Conservation (phyloP, 805 yeast genomes). For the Saturnispora halmiae region DNA sequence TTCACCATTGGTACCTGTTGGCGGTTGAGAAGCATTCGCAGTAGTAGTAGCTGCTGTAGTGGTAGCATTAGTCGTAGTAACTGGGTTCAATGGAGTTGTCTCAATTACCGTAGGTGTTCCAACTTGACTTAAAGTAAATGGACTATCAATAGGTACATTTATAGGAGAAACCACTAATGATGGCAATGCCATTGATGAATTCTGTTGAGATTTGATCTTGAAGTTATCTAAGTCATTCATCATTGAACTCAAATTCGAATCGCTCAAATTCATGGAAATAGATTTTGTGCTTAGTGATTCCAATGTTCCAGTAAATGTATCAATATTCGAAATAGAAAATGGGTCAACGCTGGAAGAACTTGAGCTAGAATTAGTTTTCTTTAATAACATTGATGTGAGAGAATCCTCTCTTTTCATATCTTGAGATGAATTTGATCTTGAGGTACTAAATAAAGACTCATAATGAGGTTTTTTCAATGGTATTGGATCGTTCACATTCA, state of each 20-base stretch:
- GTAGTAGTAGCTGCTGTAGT: background rate
- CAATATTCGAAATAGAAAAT: slow-evolving; percentile 4
- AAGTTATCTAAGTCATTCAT: slow-evolving; percentile 9
- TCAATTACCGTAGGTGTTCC: background rate
- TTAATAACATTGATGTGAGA: background rate
- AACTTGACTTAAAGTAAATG: slow-evolving; percentile 1
- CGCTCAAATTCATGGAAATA: slow-evolving; percentile 4
- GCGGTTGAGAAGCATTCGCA: too few relatives aligned
- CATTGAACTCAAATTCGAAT: slow-evolving; percentile 8
- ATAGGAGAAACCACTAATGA: background rate
- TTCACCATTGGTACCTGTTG: slow-evolving; percentile 19
- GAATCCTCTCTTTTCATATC: slow-evolving; percentile 5
- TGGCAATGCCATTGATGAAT: slow-evolving; percentile 3
- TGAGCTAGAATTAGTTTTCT: background rate
- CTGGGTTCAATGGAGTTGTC: background rate
- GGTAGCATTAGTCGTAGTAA: background rate
- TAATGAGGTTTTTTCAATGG: slow-evolving; percentile 5
- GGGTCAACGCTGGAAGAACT: slow-evolving; percentile 6
- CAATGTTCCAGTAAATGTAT: slow-evolving; percentile 6
- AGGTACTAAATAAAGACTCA: slow-evolving; percentile 3
- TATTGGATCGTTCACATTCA: background rate
- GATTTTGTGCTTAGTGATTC: slow-evolving; percentile 6
- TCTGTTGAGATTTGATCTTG: slow-evolving; percentile 8
- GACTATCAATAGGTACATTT: slow-evolving; percentile 5
- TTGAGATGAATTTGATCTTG: slow-evolving; percentile 6